phyloP scores from a whole-genome alignment of 2,329 filamentous ascomycete genomes.

The Chaetomium globosum region DNA sequence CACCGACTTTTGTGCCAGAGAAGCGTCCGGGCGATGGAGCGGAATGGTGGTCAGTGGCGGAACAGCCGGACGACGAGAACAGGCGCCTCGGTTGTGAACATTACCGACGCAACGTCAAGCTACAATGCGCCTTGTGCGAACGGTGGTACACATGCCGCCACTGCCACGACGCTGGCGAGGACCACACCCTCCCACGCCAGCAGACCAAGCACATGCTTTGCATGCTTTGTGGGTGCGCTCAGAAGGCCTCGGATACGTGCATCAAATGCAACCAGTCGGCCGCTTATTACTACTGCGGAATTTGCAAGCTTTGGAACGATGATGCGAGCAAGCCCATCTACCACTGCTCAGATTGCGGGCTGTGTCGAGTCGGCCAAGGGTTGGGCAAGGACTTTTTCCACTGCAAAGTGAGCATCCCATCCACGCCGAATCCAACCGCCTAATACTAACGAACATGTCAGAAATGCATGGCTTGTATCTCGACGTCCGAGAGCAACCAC shows the following conservation, averaged over 20 bases:
- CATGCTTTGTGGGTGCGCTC: constrained; percentile 88
- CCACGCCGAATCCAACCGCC: neutral
- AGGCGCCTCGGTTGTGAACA: constrained; percentile 78
- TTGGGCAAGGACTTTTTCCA: constrained; percentile 97
- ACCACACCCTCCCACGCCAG: constrained; percentile 76
- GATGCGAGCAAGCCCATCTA: constrained; percentile 90
- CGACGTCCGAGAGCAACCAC: constrained; percentile 83
- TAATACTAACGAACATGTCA: constrained; percentile 40
- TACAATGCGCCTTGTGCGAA: constrained; percentile 87
- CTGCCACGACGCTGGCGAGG: constrained; percentile 83
- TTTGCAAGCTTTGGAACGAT: constrained; percentile 97
- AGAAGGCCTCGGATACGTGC: constrained; percentile 78
- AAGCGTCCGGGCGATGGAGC: constrained; percentile 50
- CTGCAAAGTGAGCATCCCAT: constrained; percentile 72
- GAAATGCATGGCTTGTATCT: constrained; percentile 92
- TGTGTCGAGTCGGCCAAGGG: constrained; percentile 87
- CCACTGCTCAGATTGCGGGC: constrained; percentile 93
- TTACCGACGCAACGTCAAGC: constrained; percentile 93
- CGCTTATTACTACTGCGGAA: constrained; percentile 88
- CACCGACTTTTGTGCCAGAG: constrained; percentile 66
- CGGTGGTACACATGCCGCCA: constrained; percentile 95
- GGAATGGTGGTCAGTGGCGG: constrained; percentile 49
- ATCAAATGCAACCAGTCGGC: constrained; percentile 73
- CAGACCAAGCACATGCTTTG: constrained; percentile 95
- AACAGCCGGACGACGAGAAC: constrained; percentile 37